phyloP scores from a whole-genome alignment of 345 rosid genomes.

The Sisymbrium altissimum region DNA sequence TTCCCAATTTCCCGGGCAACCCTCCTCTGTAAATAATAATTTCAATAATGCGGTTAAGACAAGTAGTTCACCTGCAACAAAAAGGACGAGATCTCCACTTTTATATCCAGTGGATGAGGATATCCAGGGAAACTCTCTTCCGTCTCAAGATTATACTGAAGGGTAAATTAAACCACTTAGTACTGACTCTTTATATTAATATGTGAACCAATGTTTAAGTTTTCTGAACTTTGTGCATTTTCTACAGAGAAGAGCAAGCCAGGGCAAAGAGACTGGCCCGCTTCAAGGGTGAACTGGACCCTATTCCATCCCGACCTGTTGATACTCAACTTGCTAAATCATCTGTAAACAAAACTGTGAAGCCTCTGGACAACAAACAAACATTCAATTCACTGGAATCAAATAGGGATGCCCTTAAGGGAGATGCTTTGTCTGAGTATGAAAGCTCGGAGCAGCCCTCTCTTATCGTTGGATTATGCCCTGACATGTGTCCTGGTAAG shows the following conservation, averaged over 20 bases:
- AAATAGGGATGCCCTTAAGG: constrained; percentile 37
- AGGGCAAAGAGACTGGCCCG: constrained; percentile 84
- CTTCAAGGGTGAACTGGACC: constrained; percentile 67
- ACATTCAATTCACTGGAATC: constrained; percentile 35
- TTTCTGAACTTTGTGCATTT: constrained; percentile 15
- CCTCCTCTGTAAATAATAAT: constrained; percentile 28
- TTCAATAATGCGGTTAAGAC: constrained; percentile 29
- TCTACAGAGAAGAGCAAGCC: constrained; percentile 72
- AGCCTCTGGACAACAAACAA: constrained; percentile 37
- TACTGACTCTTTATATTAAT: constrained; percentile 4
- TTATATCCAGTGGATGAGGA: constrained; percentile 39
- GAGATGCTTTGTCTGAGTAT: constrained; percentile 41
- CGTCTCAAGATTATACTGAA: constrained; percentile 49
- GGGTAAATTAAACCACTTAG: constrained; percentile 46
- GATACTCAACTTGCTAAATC: constrained; percentile 40
- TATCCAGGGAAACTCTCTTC: constrained; percentile 41
- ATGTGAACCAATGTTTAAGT: constrained; percentile 5
- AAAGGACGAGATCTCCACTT: constrained; percentile 77
- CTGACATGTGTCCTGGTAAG: constrained; percentile 95
- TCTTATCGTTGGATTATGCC: constrained; percentile 71
- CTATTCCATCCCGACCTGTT: constrained; percentile 36
- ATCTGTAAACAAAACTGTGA: constrained; percentile 35
- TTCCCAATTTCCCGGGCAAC: constrained; percentile 40
- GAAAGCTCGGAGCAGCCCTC: constrained; percentile 52
- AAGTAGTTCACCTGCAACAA: constrained; percentile 36